Base-by-base conservation (phyloP, 2,329 filamentous ascomycete genomes). In the Xylariaceae sp. region DNA sequence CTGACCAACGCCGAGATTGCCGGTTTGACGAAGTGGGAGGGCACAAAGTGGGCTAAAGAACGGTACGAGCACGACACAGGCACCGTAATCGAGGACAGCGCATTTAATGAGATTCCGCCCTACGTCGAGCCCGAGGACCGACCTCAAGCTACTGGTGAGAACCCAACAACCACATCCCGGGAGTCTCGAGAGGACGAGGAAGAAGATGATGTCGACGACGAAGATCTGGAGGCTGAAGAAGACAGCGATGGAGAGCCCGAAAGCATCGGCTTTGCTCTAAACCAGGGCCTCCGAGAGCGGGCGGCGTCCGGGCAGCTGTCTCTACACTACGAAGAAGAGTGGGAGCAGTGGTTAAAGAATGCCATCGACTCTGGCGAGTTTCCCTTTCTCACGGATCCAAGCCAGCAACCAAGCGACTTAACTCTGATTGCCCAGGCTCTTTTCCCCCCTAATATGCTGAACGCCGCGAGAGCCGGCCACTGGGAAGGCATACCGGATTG, bases 31-130 rank as follows among this genome's bases (percentile, higher is more conserved):
- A 87, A 89, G 69, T 93, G 89, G 89, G 89, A 92, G 76, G 89
- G 89, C 59, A 92, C 89, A 8, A 85, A 87, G 62, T 92, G 89
- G 89, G 89, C 89, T 62, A 87, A 91, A 70, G 88, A 92, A 70
- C 83, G 88, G 57, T 93, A 86, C 70, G 89, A 93, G 77, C 81
- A 82, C 59, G 89, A 92, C 69, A 87, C 91, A 68, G 85, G 85
- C 39, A 80, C 88, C 60, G 75, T 75, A 35, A 90, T 93, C 63
- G 74, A 77, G 52, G 89, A 93, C 69, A 91, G 89, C 4, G 87
- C 88, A 1, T 83, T 82, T 55, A 86, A 89, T 67, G 86, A 82
- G 23, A 86, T 92, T 59, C 75, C 77, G 2, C 80, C 83, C 60
- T 91, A 82, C 81, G 77, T 85, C 18, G 78, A 82, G 56, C 78